These are phyloP conservation scores for Penicillium sp. DNA, from an alignment of 2,329 filamentous ascomycete genomes.

Conservation along the genomic window DNA sequence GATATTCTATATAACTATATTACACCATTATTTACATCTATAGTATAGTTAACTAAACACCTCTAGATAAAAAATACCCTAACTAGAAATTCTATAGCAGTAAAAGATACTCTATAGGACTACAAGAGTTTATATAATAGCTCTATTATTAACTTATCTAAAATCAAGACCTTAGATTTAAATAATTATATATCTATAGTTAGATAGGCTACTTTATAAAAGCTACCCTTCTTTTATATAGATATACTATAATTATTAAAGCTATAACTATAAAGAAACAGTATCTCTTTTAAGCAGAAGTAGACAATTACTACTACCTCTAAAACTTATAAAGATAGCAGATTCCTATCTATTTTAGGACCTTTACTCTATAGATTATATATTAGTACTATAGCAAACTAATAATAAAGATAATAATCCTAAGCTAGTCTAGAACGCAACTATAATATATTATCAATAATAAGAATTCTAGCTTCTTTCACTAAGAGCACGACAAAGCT, in stretches of 20 bases:
- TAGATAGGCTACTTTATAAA: conserved; percentile 27
- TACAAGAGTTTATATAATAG: conserved; percentile 16
- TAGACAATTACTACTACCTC: conserved; percentile 25
- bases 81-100: conserved; percentile 30
- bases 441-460: conserved; percentile 1
- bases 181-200: conserved; percentile 23
- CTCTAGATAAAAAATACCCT: conserved; percentile 28
- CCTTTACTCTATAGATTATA: conserved; percentile 18
- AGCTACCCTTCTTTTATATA: conserved; percentile 23
- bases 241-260: conserved; percentile 30
- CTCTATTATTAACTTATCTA: conserved; percentile 16
- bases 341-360: conserved; percentile 27
- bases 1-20: conserved; percentile 15
- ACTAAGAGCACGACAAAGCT: conserved; percentile 11
- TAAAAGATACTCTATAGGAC: conserved; percentile 28
- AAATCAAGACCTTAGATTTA: conserved; percentile 19
- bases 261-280: conserved; percentile 19
- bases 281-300: conserved; percentile 21
- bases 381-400: conserved; percentile 28
- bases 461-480: conserved; percentile 1
- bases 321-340: conserved; percentile 22
- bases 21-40: conserved; percentile 24
- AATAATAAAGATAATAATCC: conserved; percentile 1
- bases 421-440: conserved; percentile 1
- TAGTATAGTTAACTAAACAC: conserved; percentile 18